Conservation (phyloP, 2,329 filamentous ascomycete species). For the Corinectria fuckeliana region DNA sequence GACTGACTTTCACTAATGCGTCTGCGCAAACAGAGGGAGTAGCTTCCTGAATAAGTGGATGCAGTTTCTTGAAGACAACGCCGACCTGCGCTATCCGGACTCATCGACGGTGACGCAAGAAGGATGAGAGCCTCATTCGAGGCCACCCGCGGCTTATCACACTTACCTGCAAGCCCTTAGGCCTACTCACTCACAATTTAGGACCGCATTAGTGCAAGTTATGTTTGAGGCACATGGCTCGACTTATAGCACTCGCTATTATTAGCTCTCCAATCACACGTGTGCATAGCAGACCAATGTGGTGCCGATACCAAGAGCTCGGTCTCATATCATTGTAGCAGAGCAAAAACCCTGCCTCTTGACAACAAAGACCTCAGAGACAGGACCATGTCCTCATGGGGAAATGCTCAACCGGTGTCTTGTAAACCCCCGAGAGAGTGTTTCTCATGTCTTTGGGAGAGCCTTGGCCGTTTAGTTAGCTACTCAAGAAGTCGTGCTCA, state of each 20-base stretch:
- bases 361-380: neutral
- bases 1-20: constrained; percentile 27
- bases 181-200: neutral
- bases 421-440: neutral
- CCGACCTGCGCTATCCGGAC: constrained; percentile 89
- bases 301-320: neutral
- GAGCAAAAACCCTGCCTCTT: neutral
- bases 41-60: constrained; percentile 90
- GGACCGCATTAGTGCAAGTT: constrained; percentile 1
- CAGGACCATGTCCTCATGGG: neutral
- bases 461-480: constrained; percentile 21
- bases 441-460: constrained; percentile 16
- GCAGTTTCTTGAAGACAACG: constrained; percentile 85
- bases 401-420: constrained; percentile 3
- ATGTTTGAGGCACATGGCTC: neutral
- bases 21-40: constrained; percentile 69
- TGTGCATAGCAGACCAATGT: neutral
- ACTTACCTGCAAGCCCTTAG: neutral
- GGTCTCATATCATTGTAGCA: neutral
- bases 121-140: constrained; percentile 11
- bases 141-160: neutral
- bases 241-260: constrained; percentile 3
- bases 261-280: neutral
- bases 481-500: constrained; percentile 27
- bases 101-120: constrained; percentile 48